A percentile compares a stretch with the other conserved stretches of the same genome.
Evolutionary conservation across 2,329 filamentous ascomycete species (phyloP).

Genomic region (Hymenoscyphus repandus): DNA sequence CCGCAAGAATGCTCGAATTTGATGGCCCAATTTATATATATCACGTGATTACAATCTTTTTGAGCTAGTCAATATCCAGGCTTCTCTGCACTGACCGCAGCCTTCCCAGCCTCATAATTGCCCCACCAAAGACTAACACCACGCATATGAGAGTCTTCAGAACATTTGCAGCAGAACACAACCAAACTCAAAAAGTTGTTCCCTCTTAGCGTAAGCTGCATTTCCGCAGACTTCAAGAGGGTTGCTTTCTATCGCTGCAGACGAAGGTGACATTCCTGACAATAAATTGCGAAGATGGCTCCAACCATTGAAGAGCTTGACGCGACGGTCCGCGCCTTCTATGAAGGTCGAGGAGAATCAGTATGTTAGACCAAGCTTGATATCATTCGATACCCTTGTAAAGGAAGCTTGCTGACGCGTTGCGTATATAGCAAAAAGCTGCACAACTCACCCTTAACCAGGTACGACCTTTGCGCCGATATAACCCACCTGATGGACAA

Average conservation of each 20-base stretch:
- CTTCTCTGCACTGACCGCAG: neutral
- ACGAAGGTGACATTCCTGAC: conserved; percentile 20
- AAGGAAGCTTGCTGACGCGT: conserved; percentile 33
- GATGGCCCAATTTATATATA: too few relatives aligned
- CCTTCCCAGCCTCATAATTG: conserved; percentile 10
- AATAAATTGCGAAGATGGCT: conserved; percentile 48
- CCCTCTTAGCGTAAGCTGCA: conserved; percentile 26
- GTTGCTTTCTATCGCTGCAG: conserved; percentile 18
- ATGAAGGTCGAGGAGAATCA: conserved; percentile 91
- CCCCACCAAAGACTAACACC: conserved; percentile 8
- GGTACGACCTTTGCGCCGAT: conserved; percentile 47
- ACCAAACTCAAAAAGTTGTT: conserved; percentile 11
- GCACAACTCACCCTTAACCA: conserved; percentile 90
- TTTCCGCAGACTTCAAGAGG: conserved; percentile 12
- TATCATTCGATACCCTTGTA: conserved; percentile 2
- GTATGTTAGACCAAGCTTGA: conserved; percentile 46
- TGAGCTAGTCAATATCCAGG: neutral
- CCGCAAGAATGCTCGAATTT: too few relatives aligned
- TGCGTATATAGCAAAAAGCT: conserved; percentile 76
- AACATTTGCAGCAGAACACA: conserved; percentile 15
- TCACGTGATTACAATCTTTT: neutral
- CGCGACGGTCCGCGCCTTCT: conserved; percentile 92
- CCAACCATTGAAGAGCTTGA: conserved; percentile 90
- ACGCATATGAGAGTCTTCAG: conserved; percentile 17
- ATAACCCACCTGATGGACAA: conserved; percentile 1